Percentiles rank a stretch among this genome's conserved stretches.
Evolutionary conservation across 345 rosid species (phyloP).

Genomic region (Physaria fendleri): DNA sequence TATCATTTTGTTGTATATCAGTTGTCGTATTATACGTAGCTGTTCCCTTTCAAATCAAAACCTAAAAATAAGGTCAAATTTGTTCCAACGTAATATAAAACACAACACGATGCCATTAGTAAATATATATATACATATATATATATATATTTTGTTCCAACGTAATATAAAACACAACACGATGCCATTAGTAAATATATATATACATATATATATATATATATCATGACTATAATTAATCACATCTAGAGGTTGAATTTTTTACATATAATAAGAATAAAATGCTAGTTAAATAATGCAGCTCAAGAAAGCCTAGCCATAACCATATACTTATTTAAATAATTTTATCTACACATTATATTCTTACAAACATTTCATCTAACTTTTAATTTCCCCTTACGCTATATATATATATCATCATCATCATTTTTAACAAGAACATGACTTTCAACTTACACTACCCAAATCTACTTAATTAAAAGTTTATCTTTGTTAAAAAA

Average conservation of each 20-base stretch:
- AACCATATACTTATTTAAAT: not conserved
- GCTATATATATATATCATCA: too few species aligned
- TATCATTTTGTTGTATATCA: slow-evolving; percentile 28
- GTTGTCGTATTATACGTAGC: slow-evolving; percentile 27
- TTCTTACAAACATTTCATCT: slow-evolving; percentile 2
- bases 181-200: slow-evolving; percentile 8
- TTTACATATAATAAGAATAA: not conserved
- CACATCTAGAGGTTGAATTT: not conserved
- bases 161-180: slow-evolving; percentile 21
- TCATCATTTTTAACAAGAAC: slow-evolving; percentile 20
- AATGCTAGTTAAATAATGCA: slow-evolving; percentile 6
- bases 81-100: not conserved
- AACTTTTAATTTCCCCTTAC: slow-evolving; percentile 16
- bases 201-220: too few species aligned
- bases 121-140: not conserved
- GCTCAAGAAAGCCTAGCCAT: slow-evolving; percentile 15
- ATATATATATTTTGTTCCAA: too few species aligned
- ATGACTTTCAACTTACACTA: slow-evolving; percentile 24
- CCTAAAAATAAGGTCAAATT: slow-evolving; percentile 19
- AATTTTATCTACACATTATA: not conserved
- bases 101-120: slow-evolving; percentile 26
- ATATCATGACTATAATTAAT: too few species aligned
- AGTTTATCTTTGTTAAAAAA: not conserved
- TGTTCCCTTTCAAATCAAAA: slow-evolving; percentile 25
- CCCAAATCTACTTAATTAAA: slow-evolving; percentile 18